These are phyloP conservation scores for Rosellinia necatrix DNA, from an alignment of 2,329 filamentous ascomycete genomes.

Conservation along the genomic window DNA sequence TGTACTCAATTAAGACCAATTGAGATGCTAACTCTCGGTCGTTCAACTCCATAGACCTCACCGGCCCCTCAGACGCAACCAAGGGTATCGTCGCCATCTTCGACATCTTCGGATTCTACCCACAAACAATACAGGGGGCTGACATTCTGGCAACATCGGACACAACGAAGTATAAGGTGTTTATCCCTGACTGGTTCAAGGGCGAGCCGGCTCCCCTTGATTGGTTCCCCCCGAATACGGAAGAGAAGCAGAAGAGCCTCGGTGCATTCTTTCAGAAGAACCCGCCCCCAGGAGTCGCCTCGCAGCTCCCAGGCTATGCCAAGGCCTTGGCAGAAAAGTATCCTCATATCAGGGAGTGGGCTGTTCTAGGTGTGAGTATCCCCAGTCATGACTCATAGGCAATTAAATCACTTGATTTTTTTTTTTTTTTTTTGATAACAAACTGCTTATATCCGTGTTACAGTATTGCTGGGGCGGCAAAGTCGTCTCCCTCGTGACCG, in stretches of 20 bases:
- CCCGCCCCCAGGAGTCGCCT: constrained; percentile 53
- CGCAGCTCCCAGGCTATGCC: constrained; percentile 59
- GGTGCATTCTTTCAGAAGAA: constrained; percentile 61
- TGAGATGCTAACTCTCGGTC: neutral
- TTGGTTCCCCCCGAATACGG: constrained; percentile 65
- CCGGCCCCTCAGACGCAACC: constrained; percentile 50
- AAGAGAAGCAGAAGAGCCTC: constrained; percentile 66
- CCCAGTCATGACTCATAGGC: neutral
- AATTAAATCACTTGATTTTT: neutral
- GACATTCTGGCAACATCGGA: constrained; percentile 65
- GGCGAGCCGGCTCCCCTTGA: constrained; percentile 67
- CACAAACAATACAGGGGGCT: constrained; percentile 71
- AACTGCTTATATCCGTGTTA: neutral
- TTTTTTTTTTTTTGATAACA: neutral
- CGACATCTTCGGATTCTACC: constrained; percentile 75
- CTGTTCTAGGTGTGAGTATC: constrained; percentile 60
- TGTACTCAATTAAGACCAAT: neutral
- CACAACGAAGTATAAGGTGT: constrained; percentile 75
- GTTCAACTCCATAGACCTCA: constrained; percentile 51
- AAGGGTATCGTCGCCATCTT: constrained; percentile 67
- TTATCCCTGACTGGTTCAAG: constrained; percentile 91
- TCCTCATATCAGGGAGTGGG: constrained; percentile 62
- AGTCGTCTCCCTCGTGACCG: constrained; percentile 58
- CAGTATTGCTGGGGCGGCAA: constrained; percentile 75
- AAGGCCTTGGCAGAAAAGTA: constrained; percentile 57